These are phyloP conservation scores for Gamsiella multidivaricata DNA, from an alignment of 192 early-diverging fungal genomes.

Conservation along the genomic window DNA sequence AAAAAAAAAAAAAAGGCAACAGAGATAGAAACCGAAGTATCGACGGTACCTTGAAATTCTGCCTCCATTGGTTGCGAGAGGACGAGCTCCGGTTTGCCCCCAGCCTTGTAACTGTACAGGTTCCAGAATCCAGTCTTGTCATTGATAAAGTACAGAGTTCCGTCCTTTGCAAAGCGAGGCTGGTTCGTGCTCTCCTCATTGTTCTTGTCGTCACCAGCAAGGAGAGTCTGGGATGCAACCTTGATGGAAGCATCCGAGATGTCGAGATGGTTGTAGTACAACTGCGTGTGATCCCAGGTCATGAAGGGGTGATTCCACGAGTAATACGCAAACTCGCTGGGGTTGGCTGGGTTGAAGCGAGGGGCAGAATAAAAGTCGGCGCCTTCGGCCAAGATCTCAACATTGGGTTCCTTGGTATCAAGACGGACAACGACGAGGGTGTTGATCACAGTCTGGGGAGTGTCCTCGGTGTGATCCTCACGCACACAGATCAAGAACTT, in stretches of 20 bases:
- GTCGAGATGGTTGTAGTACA: constrained; percentile 61
- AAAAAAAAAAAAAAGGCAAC: not conserved
- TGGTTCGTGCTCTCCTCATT: constrained; percentile 62
- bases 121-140: constrained; percentile 84
- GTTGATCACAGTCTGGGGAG: constrained; percentile 65
- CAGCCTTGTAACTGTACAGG: constrained; percentile 62
- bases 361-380: constrained; percentile 77
- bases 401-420: constrained; percentile 28
- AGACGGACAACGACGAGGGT: constrained; percentile 68
- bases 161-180: constrained; percentile 67
- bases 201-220: constrained; percentile 39
- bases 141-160: constrained; percentile 70
- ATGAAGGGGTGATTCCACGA: constrained; percentile 82
- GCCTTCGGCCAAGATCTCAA: constrained; percentile 63
- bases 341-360: constrained; percentile 59
- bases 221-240: constrained; percentile 26
- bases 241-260: constrained; percentile 21
- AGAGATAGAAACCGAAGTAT: not conserved
- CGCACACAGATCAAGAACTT: constrained; percentile 72
- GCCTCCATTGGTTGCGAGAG: constrained; percentile 62
- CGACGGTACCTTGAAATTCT: constrained; percentile 67
- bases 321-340: constrained; percentile 67
- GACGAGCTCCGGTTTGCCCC: constrained; percentile 40
- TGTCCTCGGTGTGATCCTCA: constrained; percentile 76
- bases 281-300: constrained; percentile 80